A percentile compares a stretch with the other conserved stretches of the same genome.
These are phyloP conservation scores for Phaeotremella skinneri DNA, from an alignment of 768 basidiomycete genomes.

Conservation along the genomic window DNA sequence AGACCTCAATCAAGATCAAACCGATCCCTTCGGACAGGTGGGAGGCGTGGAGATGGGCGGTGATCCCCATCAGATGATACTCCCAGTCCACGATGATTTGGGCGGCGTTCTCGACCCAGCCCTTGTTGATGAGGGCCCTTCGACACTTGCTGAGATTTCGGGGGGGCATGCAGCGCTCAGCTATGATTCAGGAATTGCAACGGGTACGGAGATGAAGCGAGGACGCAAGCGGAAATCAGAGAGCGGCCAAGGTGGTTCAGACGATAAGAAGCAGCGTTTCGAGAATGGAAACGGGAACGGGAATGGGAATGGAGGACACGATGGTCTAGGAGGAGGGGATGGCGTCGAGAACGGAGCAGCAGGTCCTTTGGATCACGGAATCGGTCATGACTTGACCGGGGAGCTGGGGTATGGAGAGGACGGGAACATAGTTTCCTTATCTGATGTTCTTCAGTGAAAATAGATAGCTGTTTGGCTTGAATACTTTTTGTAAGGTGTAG, in stretches of 20 bases:
- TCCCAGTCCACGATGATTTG: conserved; percentile 1
- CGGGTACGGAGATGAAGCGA: neutral
- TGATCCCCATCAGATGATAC: neutral
- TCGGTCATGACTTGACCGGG: neutral
- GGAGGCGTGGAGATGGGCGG: neutral
- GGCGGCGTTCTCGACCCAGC: neutral
- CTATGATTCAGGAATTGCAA: neutral
- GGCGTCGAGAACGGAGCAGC: neutral
- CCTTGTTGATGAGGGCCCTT: neutral
- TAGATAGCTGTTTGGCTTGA: neutral
- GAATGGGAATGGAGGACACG: neutral
- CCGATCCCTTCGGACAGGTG: neutral
- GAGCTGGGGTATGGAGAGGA: neutral
- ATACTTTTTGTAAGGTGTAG: too few species aligned
- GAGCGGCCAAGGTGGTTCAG: neutral
- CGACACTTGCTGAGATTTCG: neutral
- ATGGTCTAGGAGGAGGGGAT: neutral
- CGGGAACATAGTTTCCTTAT: neutral
- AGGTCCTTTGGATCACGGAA: neutral
- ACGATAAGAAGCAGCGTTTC: neutral
- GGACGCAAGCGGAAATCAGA: neutral
- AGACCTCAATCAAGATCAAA: conserved; percentile 1
- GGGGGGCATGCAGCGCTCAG: neutral
- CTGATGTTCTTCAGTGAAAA: neutral
- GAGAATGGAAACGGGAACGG: neutral